A percentile compares a stretch with the other conserved stretches of the same genome.
Evolutionary conservation across 257 asterid genomes (phyloP).

Genomic region (Forsythia viridissima): DNA sequence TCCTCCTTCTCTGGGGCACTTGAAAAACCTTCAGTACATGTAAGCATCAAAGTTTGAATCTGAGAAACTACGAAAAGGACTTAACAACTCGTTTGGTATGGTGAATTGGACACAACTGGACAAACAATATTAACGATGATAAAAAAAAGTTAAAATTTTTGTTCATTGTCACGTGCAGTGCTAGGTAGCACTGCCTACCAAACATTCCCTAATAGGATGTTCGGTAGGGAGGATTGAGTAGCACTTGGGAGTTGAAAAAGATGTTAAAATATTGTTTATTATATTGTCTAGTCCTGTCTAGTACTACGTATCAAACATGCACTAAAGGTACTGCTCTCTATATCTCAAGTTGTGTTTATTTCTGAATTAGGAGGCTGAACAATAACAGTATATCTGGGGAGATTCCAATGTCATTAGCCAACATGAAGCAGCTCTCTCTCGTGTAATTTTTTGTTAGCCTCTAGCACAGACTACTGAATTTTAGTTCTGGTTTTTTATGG

Average conservation of each 20-base stretch:
- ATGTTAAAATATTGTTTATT: too few species aligned
- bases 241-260: neutral
- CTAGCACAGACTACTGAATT: slow-evolving; percentile 2
- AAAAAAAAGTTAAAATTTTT: neutral
- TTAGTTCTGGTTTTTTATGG: neutral
- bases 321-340: neutral
- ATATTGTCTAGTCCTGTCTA: neutral
- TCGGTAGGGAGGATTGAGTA: neutral
- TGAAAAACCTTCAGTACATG: slow-evolving; percentile 75
- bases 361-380: slow-evolving; percentile 74
- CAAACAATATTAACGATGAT: neutral
- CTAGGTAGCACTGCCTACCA: neutral
- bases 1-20: slow-evolving; percentile 65
- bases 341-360: slow-evolving; percentile 16
- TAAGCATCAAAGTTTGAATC: slow-evolving; percentile 31
- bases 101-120: neutral
- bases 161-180: neutral
- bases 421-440: slow-evolving; percentile 74
- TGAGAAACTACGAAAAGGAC: neutral
- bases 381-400: slow-evolving; percentile 78
- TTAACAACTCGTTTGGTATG: neutral
- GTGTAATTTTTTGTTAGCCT: slow-evolving; percentile 48
- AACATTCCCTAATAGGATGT: neutral
- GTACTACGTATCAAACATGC: neutral
- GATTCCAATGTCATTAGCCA: slow-evolving; percentile 73